phyloP scores from a whole-genome alignment of 192 early-diverging fungal genomes.

The Umbelopsis sp. region DNA sequence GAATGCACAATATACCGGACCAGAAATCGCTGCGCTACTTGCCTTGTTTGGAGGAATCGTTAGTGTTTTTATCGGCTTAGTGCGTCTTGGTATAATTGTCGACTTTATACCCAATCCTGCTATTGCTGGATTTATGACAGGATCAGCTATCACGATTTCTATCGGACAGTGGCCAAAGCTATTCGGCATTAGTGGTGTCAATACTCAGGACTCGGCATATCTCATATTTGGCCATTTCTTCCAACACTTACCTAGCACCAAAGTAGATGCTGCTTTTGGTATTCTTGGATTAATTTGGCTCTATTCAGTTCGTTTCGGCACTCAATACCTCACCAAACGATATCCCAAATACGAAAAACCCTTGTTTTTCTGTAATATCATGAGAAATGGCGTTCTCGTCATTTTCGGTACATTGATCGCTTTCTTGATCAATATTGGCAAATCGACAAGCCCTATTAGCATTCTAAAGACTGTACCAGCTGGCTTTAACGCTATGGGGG shows the following conservation, averaged over 20 bases:
- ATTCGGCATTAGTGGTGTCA: slow-evolving; percentile 73
- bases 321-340: slow-evolving; percentile 37
- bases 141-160: slow-evolving; percentile 77
- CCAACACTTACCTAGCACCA: slow-evolving; percentile 36
- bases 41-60: slow-evolving; percentile 77
- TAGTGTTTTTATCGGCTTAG: slow-evolving; percentile 69
- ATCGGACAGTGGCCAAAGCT: slow-evolving; percentile 71
- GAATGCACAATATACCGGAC: slow-evolving; percentile 71
- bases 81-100: slow-evolving; percentile 85
- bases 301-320: slow-evolving; percentile 41
- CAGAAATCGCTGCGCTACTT: slow-evolving; percentile 60
- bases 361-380: slow-evolving; percentile 66
- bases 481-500: slow-evolving; percentile 67
- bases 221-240: slow-evolving; percentile 75
- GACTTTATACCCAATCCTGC: slow-evolving; percentile 87
- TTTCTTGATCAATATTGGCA: slow-evolving; percentile 55
- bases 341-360: slow-evolving; percentile 49
- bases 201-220: slow-evolving; percentile 74
- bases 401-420: slow-evolving; percentile 76
- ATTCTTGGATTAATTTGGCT: slow-evolving; percentile 46
- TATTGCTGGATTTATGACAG: slow-evolving; percentile 87
- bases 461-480: slow-evolving; percentile 79
- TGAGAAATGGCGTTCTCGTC: slow-evolving; percentile 72
- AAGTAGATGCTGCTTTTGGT: slow-evolving; percentile 67
- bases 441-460: slow-evolving; percentile 52